phyloP scores from a whole-genome alignment of 805 yeast genomes.

The Yamadazyma ubonensis region DNA sequence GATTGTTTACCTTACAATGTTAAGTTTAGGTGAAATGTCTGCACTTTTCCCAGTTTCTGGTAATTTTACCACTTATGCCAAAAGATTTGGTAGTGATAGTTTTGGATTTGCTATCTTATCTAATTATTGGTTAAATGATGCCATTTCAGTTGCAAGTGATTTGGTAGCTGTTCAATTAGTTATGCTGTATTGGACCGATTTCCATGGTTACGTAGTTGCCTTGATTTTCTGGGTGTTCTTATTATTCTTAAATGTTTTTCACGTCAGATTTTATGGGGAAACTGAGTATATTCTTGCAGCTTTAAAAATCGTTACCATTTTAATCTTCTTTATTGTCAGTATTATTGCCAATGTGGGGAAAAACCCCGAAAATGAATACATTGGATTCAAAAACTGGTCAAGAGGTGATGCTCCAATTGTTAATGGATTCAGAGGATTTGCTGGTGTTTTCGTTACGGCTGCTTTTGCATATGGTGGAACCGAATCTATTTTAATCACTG shows the following conservation, averaged over 20 bases:
- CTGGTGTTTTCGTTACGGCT: constrained; percentile 49
- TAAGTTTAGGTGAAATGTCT: constrained; percentile 56
- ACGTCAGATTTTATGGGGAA: constrained; percentile 42
- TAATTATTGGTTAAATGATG: constrained; percentile 54
- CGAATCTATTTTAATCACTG: constrained; percentile 37
- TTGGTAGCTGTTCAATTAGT: constrained; percentile 47
- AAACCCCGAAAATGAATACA: constrained; percentile 41
- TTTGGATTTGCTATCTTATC: constrained; percentile 52
- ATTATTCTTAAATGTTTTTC: constrained; percentile 39
- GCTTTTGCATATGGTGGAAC: constrained; percentile 53
- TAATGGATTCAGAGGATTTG: constrained; percentile 52
- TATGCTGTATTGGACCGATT: constrained; percentile 47
- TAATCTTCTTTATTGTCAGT: constrained; percentile 56
- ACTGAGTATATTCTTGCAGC: constrained; percentile 40
- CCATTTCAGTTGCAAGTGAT: constrained; percentile 48
- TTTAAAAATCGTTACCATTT: constrained; percentile 49
- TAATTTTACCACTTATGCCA: constrained; percentile 51
- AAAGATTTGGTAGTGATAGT: constrained; percentile 49
- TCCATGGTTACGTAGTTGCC: constrained; percentile 51
- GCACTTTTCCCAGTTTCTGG: constrained; percentile 55
- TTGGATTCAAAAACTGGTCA: constrained; percentile 44
- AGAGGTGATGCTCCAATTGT: constrained; percentile 55
- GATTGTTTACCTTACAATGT: constrained; percentile 53
- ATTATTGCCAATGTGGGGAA: constrained; percentile 60
- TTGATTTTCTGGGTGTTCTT: constrained; percentile 54